These are phyloP conservation scores for Sporothrix dimorphospora DNA, from an alignment of 2,329 filamentous ascomycete genomes.

Conservation along the genomic window DNA sequence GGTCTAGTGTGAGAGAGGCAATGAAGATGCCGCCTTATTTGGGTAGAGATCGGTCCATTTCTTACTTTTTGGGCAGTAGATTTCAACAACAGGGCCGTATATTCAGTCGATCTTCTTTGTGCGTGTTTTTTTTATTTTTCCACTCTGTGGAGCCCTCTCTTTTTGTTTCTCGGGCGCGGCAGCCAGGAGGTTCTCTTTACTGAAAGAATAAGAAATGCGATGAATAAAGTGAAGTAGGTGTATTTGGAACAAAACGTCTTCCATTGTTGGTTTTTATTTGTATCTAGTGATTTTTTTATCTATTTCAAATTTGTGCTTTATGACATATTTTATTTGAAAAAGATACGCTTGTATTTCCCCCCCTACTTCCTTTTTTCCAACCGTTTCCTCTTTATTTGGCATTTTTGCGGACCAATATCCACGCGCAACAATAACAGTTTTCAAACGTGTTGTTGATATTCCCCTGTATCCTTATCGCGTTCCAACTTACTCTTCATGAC, in stretches of 20 bases:
- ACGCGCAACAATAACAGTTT: too few relatives aligned
- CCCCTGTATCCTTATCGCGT: too few relatives aligned
- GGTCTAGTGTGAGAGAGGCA: neutral
- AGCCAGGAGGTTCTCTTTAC: neutral
- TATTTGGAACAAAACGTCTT: neutral
- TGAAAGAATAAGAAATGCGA: neutral
- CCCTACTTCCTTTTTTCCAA: too few relatives aligned
- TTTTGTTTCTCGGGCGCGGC: conserved; percentile 5
- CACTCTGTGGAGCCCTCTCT: neutral
- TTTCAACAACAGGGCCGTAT: conserved; percentile 4
- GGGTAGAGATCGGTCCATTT: neutral
- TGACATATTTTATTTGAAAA: too few relatives aligned
- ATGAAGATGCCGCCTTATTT: neutral
- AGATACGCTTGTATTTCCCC: too few relatives aligned
- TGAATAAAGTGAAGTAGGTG: neutral
- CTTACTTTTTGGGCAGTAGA: neutral
- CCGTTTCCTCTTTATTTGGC: too few relatives aligned
- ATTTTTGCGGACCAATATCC: too few relatives aligned
- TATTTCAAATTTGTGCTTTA: too few relatives aligned
- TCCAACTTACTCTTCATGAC: neutral
- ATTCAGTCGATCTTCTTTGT: conserved; percentile 5
- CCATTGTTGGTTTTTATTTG: neutral
- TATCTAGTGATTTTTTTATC: neutral
- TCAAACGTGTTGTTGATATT: too few relatives aligned
- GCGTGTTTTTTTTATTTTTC: neutral